Evolutionary conservation across 2,329 filamentous ascomycete species (phyloP), one percentile per base, ranked within the genome.

Genomic region (Talaromyces albobiverticillius): DNA sequence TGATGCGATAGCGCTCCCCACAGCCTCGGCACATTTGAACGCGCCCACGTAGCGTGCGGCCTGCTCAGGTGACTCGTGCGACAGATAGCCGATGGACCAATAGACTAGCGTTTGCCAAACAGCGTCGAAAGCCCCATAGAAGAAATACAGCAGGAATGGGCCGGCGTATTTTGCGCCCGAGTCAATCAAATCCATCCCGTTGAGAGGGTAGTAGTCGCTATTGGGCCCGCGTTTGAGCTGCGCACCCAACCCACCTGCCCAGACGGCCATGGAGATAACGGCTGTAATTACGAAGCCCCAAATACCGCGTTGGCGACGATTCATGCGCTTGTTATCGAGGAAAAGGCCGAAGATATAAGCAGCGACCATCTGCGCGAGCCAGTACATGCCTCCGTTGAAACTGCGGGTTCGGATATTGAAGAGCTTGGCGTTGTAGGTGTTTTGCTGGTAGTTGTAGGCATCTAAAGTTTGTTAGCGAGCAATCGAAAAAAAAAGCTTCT

Each of bases 61-160:
- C 7, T 69, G 61, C 0, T 66, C 68, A 0, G 74, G 66, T 11
- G 67, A 73, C 23, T 42, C 40, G 62, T 79, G 76, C 14, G 71
- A 75, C 57, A 70, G 68, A 2, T 76, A 72, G 8, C 76, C 75
- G 51, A 78, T 74, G n/a, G 77, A 63, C 83, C 83, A 87, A 73
- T 87, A 86, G 48, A 82, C 81, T 58, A 75, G 79, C 2, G 80
- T 82, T 66, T 88, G 84, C 83, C 83, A 88, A 16, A 84, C 76
- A 1, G 85, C 83, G 64, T 88, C 86, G 63, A 84, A 86, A 57
- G 82, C 78, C 34, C 85, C 85, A 64, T 87, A 88, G 70, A 86
- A 87, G 66, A 88, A 83, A 73, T 87, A 88, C 10, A 88, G 73
- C 62, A 87, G 82, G 62, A 88, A 85, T 9, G 85, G 84, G 0